Percentiles rank a stretch among this genome's conserved stretches.
These are phyloP conservation scores for Fusarium secorum DNA, from an alignment of 2,329 filamentous ascomycete genomes.

Conservation along the genomic window DNA sequence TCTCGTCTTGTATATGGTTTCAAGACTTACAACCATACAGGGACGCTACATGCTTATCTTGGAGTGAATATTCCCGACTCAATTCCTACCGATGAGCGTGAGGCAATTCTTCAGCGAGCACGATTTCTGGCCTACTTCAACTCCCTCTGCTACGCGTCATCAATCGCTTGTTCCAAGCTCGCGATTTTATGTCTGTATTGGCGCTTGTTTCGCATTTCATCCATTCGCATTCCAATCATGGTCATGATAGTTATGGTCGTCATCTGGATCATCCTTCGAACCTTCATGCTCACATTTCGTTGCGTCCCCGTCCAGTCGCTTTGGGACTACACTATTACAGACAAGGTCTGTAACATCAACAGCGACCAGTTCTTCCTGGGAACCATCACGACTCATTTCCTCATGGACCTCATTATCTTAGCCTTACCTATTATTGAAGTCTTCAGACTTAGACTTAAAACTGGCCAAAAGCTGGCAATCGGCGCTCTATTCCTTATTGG, in stretches of 20 bases:
- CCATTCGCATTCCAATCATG: conserved; percentile 41
- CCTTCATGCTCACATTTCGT: conserved; percentile 46
- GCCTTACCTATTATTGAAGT: conserved; percentile 40
- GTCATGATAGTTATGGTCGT: conserved; percentile 33
- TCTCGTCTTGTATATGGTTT: not conserved
- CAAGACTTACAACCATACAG: not conserved
- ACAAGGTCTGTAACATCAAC: conserved; percentile 43
- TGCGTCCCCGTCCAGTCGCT: conserved; percentile 46
- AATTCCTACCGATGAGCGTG: not conserved
- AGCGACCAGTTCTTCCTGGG: conserved; percentile 45
- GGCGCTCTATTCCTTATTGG: conserved; percentile 4
- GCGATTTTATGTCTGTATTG: conserved; percentile 44
- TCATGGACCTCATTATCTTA: conserved; percentile 46
- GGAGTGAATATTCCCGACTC: conserved; percentile 27
- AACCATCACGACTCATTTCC: conserved; percentile 43
- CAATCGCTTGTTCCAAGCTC: conserved; percentile 41
- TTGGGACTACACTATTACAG: conserved; percentile 43
- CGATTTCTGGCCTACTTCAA: conserved; percentile 27
- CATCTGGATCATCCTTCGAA: conserved; percentile 43
- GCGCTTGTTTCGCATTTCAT: conserved; percentile 41
- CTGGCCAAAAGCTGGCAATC: conserved; percentile 9
- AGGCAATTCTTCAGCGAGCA: conserved; percentile 21
- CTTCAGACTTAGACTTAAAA: not conserved
- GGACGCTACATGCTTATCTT: conserved; percentile 34
- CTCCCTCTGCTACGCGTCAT: conserved; percentile 36